Evolutionary conservation across 768 basidiomycete species (phyloP).

Genomic region (Suillus subalutaceus): DNA sequence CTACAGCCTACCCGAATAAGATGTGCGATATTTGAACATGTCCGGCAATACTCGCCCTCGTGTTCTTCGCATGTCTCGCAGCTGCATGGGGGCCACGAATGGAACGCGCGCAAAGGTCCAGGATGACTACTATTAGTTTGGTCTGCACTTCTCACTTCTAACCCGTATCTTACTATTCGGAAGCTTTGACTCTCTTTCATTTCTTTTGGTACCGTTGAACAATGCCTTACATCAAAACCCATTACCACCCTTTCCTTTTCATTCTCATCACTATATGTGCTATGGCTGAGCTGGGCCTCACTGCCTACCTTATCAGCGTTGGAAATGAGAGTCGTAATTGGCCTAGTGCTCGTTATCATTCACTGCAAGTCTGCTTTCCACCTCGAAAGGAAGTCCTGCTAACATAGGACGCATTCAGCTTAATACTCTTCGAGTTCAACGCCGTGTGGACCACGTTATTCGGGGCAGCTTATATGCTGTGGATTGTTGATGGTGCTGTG

Average conservation of each 20-base stretch:
- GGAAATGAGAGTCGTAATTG: constrained; percentile 66
- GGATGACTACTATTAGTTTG: constrained; percentile 22
- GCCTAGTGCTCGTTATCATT: constrained; percentile 65
- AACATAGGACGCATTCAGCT: constrained; percentile 32
- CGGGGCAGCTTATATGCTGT: constrained; percentile 68
- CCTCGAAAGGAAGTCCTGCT: constrained; percentile 9
- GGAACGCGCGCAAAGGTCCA: constrained; percentile 24
- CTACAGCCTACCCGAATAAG: neutral
- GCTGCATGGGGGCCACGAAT: constrained; percentile 22
- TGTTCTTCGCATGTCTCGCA: constrained; percentile 33
- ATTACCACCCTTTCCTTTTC: constrained; percentile 66
- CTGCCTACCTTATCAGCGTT: constrained; percentile 70
- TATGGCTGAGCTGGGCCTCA: constrained; percentile 74
- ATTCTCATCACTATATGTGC: constrained; percentile 66
- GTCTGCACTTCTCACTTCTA: neutral
- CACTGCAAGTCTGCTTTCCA: constrained; percentile 48
- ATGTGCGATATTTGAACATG: constrained; percentile 1
- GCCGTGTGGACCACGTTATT: constrained; percentile 79
- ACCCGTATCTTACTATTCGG: constrained; percentile 5
- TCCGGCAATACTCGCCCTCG: constrained; percentile 23
- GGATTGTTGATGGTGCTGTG: constrained; percentile 66
- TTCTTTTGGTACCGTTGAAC: constrained; percentile 17
- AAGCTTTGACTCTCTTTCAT: constrained; percentile 12
- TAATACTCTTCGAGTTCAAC: constrained; percentile 65
- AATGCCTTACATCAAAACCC: constrained; percentile 50